These are phyloP conservation scores for Fusarium xylarioides DNA, from an alignment of 2,329 filamentous ascomycete species.

Conservation along the genomic window DNA sequence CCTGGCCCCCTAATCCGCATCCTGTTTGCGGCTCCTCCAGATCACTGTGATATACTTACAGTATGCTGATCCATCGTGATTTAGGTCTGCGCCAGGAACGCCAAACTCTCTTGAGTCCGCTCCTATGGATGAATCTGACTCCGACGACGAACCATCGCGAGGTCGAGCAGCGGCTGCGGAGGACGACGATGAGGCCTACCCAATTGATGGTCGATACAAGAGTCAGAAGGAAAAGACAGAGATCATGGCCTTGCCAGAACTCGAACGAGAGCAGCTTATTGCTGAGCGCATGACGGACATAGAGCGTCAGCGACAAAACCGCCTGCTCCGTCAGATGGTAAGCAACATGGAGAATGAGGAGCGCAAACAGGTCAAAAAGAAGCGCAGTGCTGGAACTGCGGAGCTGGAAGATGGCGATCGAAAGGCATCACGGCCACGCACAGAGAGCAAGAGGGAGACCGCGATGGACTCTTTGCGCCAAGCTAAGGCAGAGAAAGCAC, in stretches of 20 bases:
- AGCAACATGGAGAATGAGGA: constrained; percentile 71
- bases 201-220: constrained; percentile 86
- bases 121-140: constrained; percentile 90
- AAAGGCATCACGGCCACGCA: constrained; percentile 78
- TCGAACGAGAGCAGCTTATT: constrained; percentile 89
- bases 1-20: neutral
- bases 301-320: constrained; percentile 82
- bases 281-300: constrained; percentile 87
- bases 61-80: constrained; percentile 21
- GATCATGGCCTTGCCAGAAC: constrained; percentile 87
- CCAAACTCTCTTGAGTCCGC: constrained; percentile 81
- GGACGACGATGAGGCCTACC: constrained; percentile 75
- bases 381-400: constrained; percentile 80
- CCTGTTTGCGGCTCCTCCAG: neutral
- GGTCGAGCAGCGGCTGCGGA: constrained; percentile 54
- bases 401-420: constrained; percentile 80
- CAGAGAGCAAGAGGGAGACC: constrained; percentile 56
- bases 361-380: constrained; percentile 64
- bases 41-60: neutral
- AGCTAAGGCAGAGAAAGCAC: constrained; percentile 68
- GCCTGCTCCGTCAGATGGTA: constrained; percentile 81
- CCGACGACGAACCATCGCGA: constrained; percentile 61
- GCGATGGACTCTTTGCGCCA: constrained; percentile 77
- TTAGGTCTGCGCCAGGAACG: constrained; percentile 74
- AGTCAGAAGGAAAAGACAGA: constrained; percentile 77